A percentile compares a stretch with the other conserved stretches of the same genome.
Conservation (phyloP, 2,329 filamentous ascomycete genomes). For the Tolypocladium tundrense region DNA sequence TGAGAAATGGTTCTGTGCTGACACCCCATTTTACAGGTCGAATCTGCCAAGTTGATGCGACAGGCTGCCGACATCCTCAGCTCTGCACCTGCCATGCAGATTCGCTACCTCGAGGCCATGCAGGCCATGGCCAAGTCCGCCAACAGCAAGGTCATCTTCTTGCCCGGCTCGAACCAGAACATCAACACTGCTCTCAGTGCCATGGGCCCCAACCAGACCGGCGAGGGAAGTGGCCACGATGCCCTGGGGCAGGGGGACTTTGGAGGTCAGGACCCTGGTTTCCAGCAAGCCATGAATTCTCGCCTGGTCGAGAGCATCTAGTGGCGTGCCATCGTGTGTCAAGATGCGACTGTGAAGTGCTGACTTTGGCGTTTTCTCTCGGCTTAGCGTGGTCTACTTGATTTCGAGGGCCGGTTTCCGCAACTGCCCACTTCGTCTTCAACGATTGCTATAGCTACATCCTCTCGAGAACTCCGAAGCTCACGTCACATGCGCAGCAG, state of each 20-base stretch:
- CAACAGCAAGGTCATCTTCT: conserved; percentile 80
- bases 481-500: neutral
- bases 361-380: conserved; percentile 19
- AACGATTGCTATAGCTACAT: conserved; percentile 1
- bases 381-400: conserved; percentile 25
- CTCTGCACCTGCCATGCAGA: conserved; percentile 94
- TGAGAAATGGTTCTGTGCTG: neutral
- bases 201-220: conserved; percentile 25
- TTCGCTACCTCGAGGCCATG: conserved; percentile 96
- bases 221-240: conserved; percentile 28
- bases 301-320: conserved; percentile 80
- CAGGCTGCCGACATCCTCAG: conserved; percentile 89
- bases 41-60: conserved; percentile 86
- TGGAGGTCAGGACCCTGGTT: conserved; percentile 45
- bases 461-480: neutral
- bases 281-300: conserved; percentile 74
- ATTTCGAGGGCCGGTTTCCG: conserved; percentile 13
- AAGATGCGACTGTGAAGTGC: conserved; percentile 12
- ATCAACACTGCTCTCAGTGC: conserved; percentile 35
- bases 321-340: conserved; percentile 11
- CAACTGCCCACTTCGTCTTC: conserved; percentile 9
- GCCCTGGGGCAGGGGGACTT: conserved; percentile 35
- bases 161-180: conserved; percentile 53
- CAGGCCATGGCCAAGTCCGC: conserved; percentile 95
- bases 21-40: conserved; percentile 42